phyloP scores from a whole-genome alignment of 2,329 filamentous ascomycete genomes.

The Curvularia spicifera region DNA sequence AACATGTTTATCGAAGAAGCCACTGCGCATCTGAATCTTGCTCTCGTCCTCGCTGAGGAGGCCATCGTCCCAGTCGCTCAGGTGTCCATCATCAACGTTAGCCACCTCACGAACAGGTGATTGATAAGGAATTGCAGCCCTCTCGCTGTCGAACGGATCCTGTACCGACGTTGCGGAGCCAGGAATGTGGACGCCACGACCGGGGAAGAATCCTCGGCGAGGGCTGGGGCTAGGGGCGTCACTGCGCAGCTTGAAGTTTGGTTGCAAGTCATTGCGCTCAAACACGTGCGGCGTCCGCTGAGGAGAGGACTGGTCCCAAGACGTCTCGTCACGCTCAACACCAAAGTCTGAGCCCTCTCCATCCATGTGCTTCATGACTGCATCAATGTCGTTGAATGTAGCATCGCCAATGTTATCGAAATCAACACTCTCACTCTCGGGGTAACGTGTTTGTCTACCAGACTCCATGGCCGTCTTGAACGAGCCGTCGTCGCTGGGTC shows the following conservation, averaged over 20 bases:
- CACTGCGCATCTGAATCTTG: conserved; percentile 79
- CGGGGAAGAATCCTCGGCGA: conserved; percentile 54
- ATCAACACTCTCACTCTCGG: conserved; percentile 48
- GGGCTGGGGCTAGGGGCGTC: conserved; percentile 78
- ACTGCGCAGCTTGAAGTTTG: conserved; percentile 61
- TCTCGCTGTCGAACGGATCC: conserved; percentile 69
- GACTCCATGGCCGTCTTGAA: conserved; percentile 48
- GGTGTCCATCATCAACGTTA: conserved; percentile 67
- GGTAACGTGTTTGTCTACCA: conserved; percentile 42
- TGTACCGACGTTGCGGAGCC: conserved; percentile 50
- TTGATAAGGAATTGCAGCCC: conserved; percentile 60
- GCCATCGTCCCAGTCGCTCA: conserved; percentile 91
- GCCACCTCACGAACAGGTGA: conserved; percentile 69
- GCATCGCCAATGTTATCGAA: conserved; percentile 48
- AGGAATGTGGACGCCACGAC: conserved; percentile 28
- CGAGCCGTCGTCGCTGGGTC: conserved; percentile 50
- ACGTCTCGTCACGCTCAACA: conserved; percentile 67
- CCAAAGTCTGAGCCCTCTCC: conserved; percentile 75
- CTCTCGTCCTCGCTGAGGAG: conserved; percentile 77
- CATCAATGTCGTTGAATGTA: conserved; percentile 85
- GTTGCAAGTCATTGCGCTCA: conserved; percentile 40
- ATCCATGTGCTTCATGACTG: conserved; percentile 86
- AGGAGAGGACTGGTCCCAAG: conserved; percentile 47
- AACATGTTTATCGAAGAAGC: conserved; percentile 90
- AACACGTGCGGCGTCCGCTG: conserved; percentile 45